A percentile compares a stretch with the other conserved stretches of the same genome.
Evolutionary conservation across 176 grass and related monocot species (phyloP).

Genomic region (Cocos nucifera): DNA sequence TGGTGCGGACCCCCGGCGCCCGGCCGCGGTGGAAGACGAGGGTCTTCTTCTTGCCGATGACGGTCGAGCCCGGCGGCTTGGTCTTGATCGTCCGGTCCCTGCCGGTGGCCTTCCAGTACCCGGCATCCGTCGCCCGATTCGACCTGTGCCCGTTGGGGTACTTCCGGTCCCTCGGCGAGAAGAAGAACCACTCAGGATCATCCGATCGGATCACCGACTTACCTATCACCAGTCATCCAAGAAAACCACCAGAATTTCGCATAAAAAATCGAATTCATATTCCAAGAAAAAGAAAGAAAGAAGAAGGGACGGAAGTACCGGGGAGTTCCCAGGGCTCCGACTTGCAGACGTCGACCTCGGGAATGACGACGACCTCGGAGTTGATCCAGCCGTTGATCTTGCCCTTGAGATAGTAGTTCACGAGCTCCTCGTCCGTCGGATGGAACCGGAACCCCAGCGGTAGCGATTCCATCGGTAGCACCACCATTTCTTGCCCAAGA

Average conservation of each 20-base stretch:
- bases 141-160: conserved; percentile 36
- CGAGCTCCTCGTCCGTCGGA: conserved; percentile 41
- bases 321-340: conserved; percentile 45
- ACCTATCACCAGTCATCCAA: conserved; percentile 1
- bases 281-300: neutral
- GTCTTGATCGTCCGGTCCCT: conserved; percentile 31
- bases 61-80: no score
- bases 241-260: conserved; percentile 7
- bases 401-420: conserved; percentile 36
- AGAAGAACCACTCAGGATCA: conserved; percentile 71
- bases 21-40: no score
- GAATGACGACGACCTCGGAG: conserved; percentile 27
- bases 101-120: conserved; percentile 49
- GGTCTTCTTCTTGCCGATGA: no score
- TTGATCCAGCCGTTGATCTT: conserved; percentile 28
- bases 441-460: conserved; percentile 39
- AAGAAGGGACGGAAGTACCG: conserved; percentile 4
- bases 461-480: conserved; percentile 3
- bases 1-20: no score
- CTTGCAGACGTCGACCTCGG: conserved; percentile 37
- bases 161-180: conserved; percentile 48
- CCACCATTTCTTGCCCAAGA: conserved; percentile 6
- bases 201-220: conserved; percentile 44
- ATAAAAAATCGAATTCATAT: conserved; percentile 1
- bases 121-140: conserved; percentile 33